Evolutionary conservation across 371 early-diverging fungal species (phyloP).

Genomic region (Rhizomucor miehei): DNA sequence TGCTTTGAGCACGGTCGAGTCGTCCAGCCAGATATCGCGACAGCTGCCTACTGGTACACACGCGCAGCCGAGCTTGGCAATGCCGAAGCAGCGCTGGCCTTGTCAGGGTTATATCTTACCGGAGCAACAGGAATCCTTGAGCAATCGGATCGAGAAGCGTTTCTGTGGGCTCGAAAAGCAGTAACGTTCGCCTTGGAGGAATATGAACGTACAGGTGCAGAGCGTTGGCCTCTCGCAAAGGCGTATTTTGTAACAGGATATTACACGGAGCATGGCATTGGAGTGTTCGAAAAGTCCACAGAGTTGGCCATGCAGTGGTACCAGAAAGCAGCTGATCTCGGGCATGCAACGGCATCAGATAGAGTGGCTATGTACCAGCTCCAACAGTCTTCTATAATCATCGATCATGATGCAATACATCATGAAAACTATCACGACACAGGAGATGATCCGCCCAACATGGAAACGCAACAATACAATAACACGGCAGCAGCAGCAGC

Average conservation of each 20-base stretch:
- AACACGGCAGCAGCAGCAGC: no score
- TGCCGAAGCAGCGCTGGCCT: conserved; percentile 77
- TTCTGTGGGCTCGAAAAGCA: conserved; percentile 81
- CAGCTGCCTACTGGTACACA: conserved; percentile 94
- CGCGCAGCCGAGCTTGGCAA: conserved; percentile 80
- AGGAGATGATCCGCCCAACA: no score
- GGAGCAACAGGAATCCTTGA: conserved; percentile 67
- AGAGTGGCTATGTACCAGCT: not conserved
- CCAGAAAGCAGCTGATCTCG: not conserved
- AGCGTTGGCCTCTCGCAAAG: conserved; percentile 48
- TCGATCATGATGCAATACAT: no score
- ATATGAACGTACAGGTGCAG: conserved; percentile 40
- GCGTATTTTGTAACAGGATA: conserved; percentile 80
- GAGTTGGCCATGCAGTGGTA: not conserved
- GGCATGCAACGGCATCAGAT: conserved; percentile 1
- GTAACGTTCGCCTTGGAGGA: conserved; percentile 43
- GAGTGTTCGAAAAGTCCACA: conserved; percentile 18
- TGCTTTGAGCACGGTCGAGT: conserved; percentile 91
- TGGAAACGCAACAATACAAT: no score
- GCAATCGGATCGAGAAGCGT: conserved; percentile 82
- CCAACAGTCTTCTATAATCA: not conserved
- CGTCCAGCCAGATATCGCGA: conserved; percentile 73
- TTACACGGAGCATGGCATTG: conserved; percentile 72
- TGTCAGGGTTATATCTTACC: conserved; percentile 88
- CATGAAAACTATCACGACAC: no score